Conservation (phyloP, 164 flowering plant species). For the Aristolochia contorta region DNA sequence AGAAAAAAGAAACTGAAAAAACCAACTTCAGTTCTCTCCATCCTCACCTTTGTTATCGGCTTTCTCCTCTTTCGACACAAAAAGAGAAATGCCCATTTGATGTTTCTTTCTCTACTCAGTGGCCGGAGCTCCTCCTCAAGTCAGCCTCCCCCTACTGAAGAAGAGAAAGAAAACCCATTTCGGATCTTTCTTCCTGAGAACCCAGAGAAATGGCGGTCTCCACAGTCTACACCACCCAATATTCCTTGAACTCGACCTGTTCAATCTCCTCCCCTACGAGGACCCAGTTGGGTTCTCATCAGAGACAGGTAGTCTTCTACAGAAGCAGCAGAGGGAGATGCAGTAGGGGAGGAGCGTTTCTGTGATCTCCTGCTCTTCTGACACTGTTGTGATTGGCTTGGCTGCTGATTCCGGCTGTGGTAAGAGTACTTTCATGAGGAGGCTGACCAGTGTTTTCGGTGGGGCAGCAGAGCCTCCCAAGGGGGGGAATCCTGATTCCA, state of each 20-base stretch:
- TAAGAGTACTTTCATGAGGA: conserved; percentile 95
- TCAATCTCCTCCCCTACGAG: conserved; percentile 42
- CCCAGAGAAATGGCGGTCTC: conserved; percentile 45
- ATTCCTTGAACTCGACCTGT: conserved; percentile 39
- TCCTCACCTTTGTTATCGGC: conserved; percentile 6
- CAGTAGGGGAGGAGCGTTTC: conserved; percentile 11
- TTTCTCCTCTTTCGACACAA: not conserved
- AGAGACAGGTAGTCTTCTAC: conserved; percentile 23
- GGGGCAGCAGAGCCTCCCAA: conserved; percentile 95
- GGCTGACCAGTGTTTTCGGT: conserved; percentile 91
- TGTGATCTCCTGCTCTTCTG: conserved; percentile 52
- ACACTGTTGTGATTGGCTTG: conserved; percentile 82
- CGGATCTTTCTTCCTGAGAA: not conserved
- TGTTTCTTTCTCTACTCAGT: conserved; percentile 1
- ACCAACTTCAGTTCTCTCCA: conserved; percentile 20
- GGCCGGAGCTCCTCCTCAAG: not conserved
- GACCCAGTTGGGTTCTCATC: conserved; percentile 32
- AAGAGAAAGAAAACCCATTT: not conserved
- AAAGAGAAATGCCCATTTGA: conserved; percentile 10
- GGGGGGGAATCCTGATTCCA: conserved; percentile 96
- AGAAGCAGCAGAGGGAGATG: conserved; percentile 24
- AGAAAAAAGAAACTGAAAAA: conserved; percentile 2
- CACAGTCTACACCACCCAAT: conserved; percentile 50
- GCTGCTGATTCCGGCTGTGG: conserved; percentile 99
- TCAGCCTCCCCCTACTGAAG: conserved; percentile 4